Evolutionary conservation across 2,329 filamentous ascomycete species (phyloP).

Genomic region (Paraconiothyrium brasiliense): DNA sequence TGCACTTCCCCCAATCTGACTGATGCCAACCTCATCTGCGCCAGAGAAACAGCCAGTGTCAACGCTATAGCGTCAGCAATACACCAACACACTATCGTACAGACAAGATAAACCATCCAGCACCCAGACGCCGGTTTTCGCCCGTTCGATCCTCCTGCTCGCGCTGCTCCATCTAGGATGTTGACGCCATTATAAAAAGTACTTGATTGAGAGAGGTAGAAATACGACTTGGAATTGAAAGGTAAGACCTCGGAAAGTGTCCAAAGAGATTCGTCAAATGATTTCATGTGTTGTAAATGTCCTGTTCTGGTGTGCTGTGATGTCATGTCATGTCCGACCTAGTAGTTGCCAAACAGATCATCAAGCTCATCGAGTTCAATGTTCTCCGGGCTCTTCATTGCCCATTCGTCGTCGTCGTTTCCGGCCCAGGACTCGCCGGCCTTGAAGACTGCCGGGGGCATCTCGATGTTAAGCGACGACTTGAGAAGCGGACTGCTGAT

Average conservation of each 20-base stretch:
- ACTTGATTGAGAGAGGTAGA: slow-evolving; percentile 30
- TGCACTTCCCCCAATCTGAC: too few species aligned
- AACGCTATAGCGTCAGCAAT: neutral
- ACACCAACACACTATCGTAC: slow-evolving; percentile 26
- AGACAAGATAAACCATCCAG: slow-evolving; percentile 22
- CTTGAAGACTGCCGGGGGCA: slow-evolving; percentile 42
- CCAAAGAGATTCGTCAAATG: slow-evolving; percentile 44
- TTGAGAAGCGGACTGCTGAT: slow-evolving; percentile 59
- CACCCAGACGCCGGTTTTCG: slow-evolving; percentile 28
- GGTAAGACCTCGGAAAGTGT: slow-evolving; percentile 21
- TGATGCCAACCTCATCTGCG: neutral
- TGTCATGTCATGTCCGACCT: slow-evolving; percentile 32
- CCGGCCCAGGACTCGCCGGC: slow-evolving; percentile 45
- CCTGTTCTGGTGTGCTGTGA: slow-evolving; percentile 16
- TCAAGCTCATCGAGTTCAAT: slow-evolving; percentile 95
- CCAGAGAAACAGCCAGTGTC: slow-evolving; percentile 4
- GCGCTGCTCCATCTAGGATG: slow-evolving; percentile 12
- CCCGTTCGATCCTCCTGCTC: slow-evolving; percentile 14
- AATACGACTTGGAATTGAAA: slow-evolving; percentile 27
- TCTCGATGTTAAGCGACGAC: slow-evolving; percentile 47
- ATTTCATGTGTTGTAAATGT: slow-evolving; percentile 15
- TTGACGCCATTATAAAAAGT: slow-evolving; percentile 7
- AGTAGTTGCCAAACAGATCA: slow-evolving; percentile 80
- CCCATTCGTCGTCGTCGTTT: slow-evolving; percentile 49
- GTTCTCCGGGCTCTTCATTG: slow-evolving; percentile 79